Evolutionary conservation across 176 grass and related monocot species (phyloP).

Genomic region (Zea luxurians): DNA sequence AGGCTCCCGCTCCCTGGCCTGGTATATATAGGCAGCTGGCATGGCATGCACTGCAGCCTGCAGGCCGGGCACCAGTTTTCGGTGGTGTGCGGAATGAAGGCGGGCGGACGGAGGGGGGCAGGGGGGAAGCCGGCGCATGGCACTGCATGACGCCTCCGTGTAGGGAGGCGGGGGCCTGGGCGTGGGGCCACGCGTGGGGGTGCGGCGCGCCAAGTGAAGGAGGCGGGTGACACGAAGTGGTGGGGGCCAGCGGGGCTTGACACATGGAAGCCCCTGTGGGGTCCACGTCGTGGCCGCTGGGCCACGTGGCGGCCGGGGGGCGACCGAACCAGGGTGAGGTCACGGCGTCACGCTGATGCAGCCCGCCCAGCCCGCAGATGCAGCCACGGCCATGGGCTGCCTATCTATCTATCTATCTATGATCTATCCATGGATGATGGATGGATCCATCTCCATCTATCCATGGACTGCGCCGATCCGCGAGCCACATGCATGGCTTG

Average conservation of each 20-base stretch:
- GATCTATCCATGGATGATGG: not conserved
- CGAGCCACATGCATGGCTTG: not conserved
- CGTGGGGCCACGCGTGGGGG: not conserved
- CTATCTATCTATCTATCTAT: not conserved
- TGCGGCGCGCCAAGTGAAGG: conserved; percentile 18
- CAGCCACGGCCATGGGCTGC: not conserved
- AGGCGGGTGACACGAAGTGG: conserved; percentile 10
- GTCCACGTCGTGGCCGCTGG: not conserved
- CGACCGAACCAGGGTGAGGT: not conserved
- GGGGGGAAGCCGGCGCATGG: conserved; percentile 23
- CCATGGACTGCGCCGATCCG: not conserved
- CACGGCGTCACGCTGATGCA: not conserved
- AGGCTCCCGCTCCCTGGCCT: not conserved
- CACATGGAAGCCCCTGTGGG: not conserved
- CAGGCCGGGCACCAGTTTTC: not conserved
- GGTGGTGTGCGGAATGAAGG: not conserved
- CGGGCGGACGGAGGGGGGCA: not conserved
- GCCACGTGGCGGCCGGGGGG: not conserved
- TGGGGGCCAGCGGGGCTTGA: not conserved
- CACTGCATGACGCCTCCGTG: conserved; percentile 40
- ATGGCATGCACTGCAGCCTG: not conserved
- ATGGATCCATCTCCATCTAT: not conserved
- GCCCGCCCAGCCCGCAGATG: not conserved
- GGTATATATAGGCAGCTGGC: conserved; percentile 4
- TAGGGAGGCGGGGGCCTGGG: not conserved